These are phyloP conservation scores for Platanthera zijinensis DNA, from an alignment of 106 monocot genomes.

Conservation along the genomic window DNA sequence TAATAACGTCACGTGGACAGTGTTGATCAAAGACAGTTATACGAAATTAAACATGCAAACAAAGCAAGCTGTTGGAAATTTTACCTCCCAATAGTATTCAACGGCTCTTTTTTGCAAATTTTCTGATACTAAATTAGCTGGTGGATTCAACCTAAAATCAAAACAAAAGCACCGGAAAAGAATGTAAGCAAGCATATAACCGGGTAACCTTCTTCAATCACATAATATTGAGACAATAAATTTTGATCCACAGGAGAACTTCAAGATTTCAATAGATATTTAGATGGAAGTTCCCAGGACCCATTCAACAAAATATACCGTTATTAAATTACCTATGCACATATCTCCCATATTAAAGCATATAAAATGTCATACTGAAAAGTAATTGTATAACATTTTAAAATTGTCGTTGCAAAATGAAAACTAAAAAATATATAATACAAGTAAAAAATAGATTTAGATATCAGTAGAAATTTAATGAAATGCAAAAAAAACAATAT, in stretches of 20 bases:
- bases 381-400: not conserved
- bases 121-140: constrained; percentile 48
- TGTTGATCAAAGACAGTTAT: not conserved
- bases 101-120: constrained; percentile 51
- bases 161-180: constrained; percentile 1
- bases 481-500: not conserved
- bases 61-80: not conserved
- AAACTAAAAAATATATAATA: not conserved
- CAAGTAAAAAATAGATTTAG: not conserved
- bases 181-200: not conserved
- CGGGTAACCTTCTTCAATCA: not conserved
- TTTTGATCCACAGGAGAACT: not conserved
- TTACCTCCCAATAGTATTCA: constrained; percentile 83
- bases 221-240: not conserved
- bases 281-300: not conserved
- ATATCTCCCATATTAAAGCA: not conserved
- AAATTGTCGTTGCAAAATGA: not conserved
- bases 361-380: not conserved
- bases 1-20: not conserved
- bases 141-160: constrained; percentile 51
- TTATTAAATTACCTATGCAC: not conserved
- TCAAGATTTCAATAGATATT: not conserved
- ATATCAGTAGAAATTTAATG: not conserved
- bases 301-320: not conserved
- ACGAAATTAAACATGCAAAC: not conserved